Base-by-base conservation (phyloP, 2,329 filamentous ascomycete species). In the Nemania abortiva region DNA sequence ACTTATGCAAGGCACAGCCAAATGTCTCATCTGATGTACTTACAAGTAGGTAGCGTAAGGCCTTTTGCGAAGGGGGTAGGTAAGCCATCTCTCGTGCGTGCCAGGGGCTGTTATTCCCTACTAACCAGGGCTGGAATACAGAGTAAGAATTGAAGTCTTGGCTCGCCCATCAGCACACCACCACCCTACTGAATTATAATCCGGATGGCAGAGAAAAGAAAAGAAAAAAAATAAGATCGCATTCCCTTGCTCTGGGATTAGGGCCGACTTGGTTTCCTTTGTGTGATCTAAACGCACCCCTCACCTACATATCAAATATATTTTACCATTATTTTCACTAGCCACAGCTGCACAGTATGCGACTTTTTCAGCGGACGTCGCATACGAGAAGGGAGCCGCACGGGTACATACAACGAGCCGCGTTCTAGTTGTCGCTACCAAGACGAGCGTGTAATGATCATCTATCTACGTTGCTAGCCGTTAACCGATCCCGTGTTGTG, bases 271-370 rank as follows among this genome's bases (percentile, higher is more conserved):
- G 47, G 24, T 18, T 45, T 52, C 39, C 42, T 64, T 65, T 29
- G 57, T 58, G 22, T 63, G 39, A 55, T 66, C 47, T 42, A 63
- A 42, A 66, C 63, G 52, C 66, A 31, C 65, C 65, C 57, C 42
- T 29, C 18, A 15, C 5, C 42, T n/a, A 18, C 37, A 20, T 3
- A 39, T 61, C 18, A 47, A 47, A 47, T 24, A 7, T 34, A 62
- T 27, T 24, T 50, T 42, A 7, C 42, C 18, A 22, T 52, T 24
- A 24, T 45, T 22, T 57, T 63, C 63, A 63, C 54, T 49, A 69
- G 67, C 63, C 67, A 69, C 67, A 69, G 22, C 22, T 63, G 39
- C 67, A 69, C 67, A 69, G 63, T 66, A 63, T 29, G 27, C 50
- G 5, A 22, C 13, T 24, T 59, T 59, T 56, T 27, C 47, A 54